Percentiles rank a stretch among this genome's conserved stretches.
phyloP scores from a whole-genome alignment of 768 basidiomycete species.

The Mycena galericulata region DNA sequence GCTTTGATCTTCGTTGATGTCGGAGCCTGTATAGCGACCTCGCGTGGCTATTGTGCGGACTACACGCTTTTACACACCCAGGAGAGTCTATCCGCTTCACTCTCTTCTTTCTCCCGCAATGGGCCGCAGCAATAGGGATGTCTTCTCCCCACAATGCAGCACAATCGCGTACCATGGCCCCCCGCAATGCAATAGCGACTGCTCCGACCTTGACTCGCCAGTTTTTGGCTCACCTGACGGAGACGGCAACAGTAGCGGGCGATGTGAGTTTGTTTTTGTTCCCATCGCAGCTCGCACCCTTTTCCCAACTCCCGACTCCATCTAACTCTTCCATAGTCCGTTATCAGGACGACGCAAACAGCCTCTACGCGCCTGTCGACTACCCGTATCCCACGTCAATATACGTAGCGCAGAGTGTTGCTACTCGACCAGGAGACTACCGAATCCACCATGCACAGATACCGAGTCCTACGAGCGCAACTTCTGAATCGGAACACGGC shows the following conservation, averaged over 20 bases:
- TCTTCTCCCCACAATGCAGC: neutral
- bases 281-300: conserved; percentile 56
- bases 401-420: conserved; percentile 26
- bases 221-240: conserved; percentile 64
- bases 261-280: conserved; percentile 62
- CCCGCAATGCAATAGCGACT: conserved; percentile 78
- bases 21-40: conserved; percentile 28
- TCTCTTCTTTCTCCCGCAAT: conserved; percentile 27
- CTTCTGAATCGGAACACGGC: conserved; percentile 33
- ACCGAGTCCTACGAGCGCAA: conserved; percentile 34
- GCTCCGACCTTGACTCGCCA: conserved; percentile 81
- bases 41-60: conserved; percentile 34
- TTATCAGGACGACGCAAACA: conserved; percentile 57
- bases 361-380: conserved; percentile 29
- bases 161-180: conserved; percentile 1
- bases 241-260: conserved; percentile 61
- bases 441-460: conserved; percentile 18
- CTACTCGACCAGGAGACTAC: conserved; percentile 25
- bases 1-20: conserved; percentile 21
- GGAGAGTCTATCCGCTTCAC: neutral
- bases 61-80: conserved; percentile 19
- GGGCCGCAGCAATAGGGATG: conserved; percentile 17
- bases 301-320: conserved; percentile 55
- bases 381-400: conserved; percentile 37
- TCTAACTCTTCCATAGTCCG: conserved; percentile 66